Evolutionary conservation across 129 eudicot genomes (phyloP), one percentile per base, ranked within the genome.

Genomic region (Oenanthe sinensis): DNA sequence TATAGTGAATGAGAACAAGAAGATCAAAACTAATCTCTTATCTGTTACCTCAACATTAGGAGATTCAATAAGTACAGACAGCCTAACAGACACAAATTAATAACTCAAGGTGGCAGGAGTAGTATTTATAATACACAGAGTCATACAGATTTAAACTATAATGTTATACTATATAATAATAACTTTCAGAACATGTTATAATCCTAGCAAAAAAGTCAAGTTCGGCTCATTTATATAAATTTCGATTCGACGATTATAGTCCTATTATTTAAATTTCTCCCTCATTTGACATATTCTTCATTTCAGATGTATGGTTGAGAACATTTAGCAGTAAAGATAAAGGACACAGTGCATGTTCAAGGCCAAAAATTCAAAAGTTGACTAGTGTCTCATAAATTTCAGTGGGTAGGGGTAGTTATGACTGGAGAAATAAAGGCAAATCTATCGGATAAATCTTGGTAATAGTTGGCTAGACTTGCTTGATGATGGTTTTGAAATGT

Each of bases 331-430:
- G 39, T 28, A 63, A 55, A 55, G 28, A 55, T 55, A 20, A 55
- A 70, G 44, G 39, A 36, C 2, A 4, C n/a, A 8, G 2, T 8
- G 46, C 43, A 8, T 39, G 49, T 44, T 22, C 2, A 72, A 17
- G 47, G 19, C 20, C 5, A 72, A 8, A 72, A 44, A 22, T 44
- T 16, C 15, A 72, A 72, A 28, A 72, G 76, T n/a, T 72, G 76
- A 72, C 76, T 72, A 0, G 33, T 43, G 17, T 40, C 76, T 72
- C 39, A 72, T 72, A 72, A 72, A 44, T 72, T n/a, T 72, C 76
- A 72, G 55, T 72, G 76, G 76, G 54, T n/a, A 42, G 76, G 76
- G 55, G 76, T 15, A 43, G 76, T 72, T 72, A 44, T 43, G 76
- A 42, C 76, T 72, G 4, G 19, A 72, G 52, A 72, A 10, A 43